Percentiles rank a stretch among this genome's conserved stretches.
phyloP scores from a whole-genome alignment of 225 moss, liverwort and hornwort species.

The Polytrichum commune region DNA sequence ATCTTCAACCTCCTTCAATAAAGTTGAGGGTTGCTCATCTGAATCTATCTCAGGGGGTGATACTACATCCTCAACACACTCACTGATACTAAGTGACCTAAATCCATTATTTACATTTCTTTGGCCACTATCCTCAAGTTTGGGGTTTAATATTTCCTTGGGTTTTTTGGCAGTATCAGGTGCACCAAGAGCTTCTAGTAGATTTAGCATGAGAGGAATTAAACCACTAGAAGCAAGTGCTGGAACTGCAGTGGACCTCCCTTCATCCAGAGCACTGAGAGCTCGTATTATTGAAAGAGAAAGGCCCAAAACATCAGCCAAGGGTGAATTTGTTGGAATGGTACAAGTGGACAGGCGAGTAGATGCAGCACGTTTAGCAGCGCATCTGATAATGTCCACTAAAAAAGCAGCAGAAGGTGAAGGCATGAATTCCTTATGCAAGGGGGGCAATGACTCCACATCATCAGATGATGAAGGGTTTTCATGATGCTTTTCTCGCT shows the following conservation, averaged over 20 bases:
- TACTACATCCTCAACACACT: neutral
- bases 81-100: neutral
- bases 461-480: neutral
- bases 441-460: neutral
- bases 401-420: slow-evolving; percentile 40
- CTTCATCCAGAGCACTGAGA: slow-evolving; percentile 46
- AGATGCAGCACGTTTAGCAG: slow-evolving; percentile 42
- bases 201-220: slow-evolving; percentile 51
- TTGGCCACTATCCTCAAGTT: slow-evolving; percentile 2
- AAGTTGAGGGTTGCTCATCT: slow-evolving; percentile 11
- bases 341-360: slow-evolving; percentile 18
- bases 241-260: slow-evolving; percentile 20
- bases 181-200: slow-evolving; percentile 69
- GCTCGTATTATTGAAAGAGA: slow-evolving; percentile 57
- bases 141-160: neutral
- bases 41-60: neutral
- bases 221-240: slow-evolving; percentile 59
- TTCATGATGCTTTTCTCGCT: slow-evolving; percentile 20
- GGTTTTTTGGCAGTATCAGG: slow-evolving; percentile 39
- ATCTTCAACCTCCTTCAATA: slow-evolving; percentile 1
- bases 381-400: slow-evolving; percentile 48
- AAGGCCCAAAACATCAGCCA: slow-evolving; percentile 58
- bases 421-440: slow-evolving; percentile 19
- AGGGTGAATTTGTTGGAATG: slow-evolving; percentile 35
- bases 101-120: neutral